phyloP scores from a whole-genome alignment of 1,284 basidiomycete genomes.

The Vanrija pseudolonga region DNA sequence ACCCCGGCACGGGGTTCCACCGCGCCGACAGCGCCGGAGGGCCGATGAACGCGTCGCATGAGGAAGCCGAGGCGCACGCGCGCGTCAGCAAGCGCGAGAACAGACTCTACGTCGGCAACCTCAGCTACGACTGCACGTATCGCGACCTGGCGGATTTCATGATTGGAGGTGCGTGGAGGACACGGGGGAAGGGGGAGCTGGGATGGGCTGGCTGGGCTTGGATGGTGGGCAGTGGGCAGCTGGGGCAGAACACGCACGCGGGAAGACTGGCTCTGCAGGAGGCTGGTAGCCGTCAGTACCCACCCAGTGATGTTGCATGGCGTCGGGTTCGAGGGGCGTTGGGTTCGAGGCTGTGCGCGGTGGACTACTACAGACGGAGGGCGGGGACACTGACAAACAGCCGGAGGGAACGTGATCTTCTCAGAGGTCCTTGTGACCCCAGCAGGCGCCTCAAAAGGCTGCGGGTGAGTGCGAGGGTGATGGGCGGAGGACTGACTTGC shows the following conservation, averaged over 20 bases:
- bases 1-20: background rate
- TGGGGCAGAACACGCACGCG: background rate
- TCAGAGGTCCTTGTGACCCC: slow-evolving; percentile 97
- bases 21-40: slow-evolving; percentile 59
- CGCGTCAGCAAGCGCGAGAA: slow-evolving; percentile 95
- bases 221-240: background rate
- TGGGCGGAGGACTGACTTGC: slow-evolving; percentile 7
- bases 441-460: slow-evolving; percentile 94
- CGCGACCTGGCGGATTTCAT: slow-evolving; percentile 97
- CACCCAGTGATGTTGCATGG: no score
- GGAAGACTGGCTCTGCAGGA: background rate
- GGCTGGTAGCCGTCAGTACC: no score
- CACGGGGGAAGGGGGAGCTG: slow-evolving; percentile 33
- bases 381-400: slow-evolving; percentile 51
- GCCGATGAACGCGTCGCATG: slow-evolving; percentile 83
- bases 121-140: slow-evolving; percentile 96
- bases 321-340: no score
- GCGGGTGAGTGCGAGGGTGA: slow-evolving; percentile 67
- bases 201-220: background rate
- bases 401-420: slow-evolving; percentile 90
- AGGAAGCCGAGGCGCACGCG: slow-evolving; percentile 82
- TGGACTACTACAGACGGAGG: background rate
- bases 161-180: slow-evolving; percentile 95
- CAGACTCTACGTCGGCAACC: slow-evolving; percentile 95
- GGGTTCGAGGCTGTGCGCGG: background rate